Conservation (phyloP, 2,329 filamentous ascomycete species). For the Microcyclosporella mali region DNA sequence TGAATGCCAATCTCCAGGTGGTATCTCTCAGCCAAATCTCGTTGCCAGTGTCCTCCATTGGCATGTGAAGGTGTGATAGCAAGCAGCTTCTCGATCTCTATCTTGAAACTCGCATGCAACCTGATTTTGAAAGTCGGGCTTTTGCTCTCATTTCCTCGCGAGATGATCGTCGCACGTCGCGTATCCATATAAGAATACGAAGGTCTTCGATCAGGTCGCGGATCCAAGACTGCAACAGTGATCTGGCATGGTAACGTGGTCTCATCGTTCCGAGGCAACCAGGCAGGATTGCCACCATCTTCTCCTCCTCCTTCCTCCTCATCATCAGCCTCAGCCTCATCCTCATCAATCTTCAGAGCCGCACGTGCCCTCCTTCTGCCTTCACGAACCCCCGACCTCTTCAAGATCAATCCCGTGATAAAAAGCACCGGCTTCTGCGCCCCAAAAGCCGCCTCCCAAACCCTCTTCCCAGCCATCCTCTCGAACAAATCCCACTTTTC, state of each 20-base stretch:
- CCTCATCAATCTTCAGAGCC: background rate
- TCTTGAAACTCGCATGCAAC: constrained; percentile 20
- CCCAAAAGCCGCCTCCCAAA: background rate
- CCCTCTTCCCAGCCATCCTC: background rate
- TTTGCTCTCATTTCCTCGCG: constrained; percentile 1
- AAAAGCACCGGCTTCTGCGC: background rate
- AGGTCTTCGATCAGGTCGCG: background rate
- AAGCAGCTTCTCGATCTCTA: constrained; percentile 20
- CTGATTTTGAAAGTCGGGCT: constrained; percentile 18
- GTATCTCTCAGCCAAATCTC: constrained; percentile 17
- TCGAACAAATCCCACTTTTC: background rate
- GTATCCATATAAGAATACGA: constrained; percentile 8
- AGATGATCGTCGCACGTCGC: constrained; percentile 14
- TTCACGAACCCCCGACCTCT: background rate
- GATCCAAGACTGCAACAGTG: constrained; percentile 12
- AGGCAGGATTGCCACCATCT: constrained; percentile 11
- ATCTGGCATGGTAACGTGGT: constrained; percentile 19
- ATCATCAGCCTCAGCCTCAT: too few relatives aligned
- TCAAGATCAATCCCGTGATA: constrained; percentile 1
- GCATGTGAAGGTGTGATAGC: constrained; percentile 1
- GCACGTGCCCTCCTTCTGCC: background rate
- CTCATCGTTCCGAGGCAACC: constrained; percentile 19
- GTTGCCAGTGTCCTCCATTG: constrained; percentile 18
- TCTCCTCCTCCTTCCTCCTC: too few relatives aligned
- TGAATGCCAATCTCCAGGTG: constrained; percentile 25